A percentile compares a stretch with the other conserved stretches of the same genome.
Evolutionary conservation across 371 early-diverging fungal species (phyloP).

Genomic region (Apophysomyces elegans): DNA sequence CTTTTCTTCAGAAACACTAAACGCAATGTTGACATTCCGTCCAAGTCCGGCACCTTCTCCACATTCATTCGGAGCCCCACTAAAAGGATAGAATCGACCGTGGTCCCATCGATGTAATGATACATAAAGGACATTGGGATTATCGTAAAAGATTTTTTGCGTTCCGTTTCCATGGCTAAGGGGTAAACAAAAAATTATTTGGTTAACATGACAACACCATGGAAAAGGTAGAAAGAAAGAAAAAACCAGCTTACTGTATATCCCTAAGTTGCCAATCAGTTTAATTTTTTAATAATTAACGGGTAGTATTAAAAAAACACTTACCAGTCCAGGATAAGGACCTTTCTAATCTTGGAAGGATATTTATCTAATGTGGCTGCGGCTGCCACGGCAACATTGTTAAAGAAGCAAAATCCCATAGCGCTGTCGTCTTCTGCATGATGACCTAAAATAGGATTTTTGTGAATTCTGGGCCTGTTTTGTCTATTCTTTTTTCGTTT

Average conservation of each 20-base stretch:
- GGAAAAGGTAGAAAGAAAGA: background rate
- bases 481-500: background rate
- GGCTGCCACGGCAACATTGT: conserved; percentile 72
- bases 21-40: conserved; percentile 68
- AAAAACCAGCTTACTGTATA: conserved; percentile 56
- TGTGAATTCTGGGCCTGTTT: background rate
- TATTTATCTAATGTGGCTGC: conserved; percentile 53
- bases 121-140: conserved; percentile 69
- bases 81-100: conserved; percentile 66
- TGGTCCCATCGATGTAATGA: conserved; percentile 71
- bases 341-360: conserved; percentile 52
- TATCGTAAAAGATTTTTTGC: conserved; percentile 68
- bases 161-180: conserved; percentile 69
- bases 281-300: background rate
- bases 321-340: conserved; percentile 67
- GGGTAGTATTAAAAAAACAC: background rate
- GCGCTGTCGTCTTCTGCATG: conserved; percentile 70
- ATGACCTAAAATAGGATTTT: conserved; percentile 42
- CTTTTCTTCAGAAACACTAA: conserved; percentile 51
- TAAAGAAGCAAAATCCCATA: conserved; percentile 75
- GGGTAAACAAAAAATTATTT: background rate
- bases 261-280: conserved; percentile 47
- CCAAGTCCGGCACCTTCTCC: conserved; percentile 58
- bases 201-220: background rate
- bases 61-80: conserved; percentile 61